A percentile compares a stretch with the other conserved stretches of the same genome.
These are phyloP conservation scores for Trichoderma sp. DNA, from an alignment of 2,329 filamentous ascomycete genomes.

Conservation along the genomic window DNA sequence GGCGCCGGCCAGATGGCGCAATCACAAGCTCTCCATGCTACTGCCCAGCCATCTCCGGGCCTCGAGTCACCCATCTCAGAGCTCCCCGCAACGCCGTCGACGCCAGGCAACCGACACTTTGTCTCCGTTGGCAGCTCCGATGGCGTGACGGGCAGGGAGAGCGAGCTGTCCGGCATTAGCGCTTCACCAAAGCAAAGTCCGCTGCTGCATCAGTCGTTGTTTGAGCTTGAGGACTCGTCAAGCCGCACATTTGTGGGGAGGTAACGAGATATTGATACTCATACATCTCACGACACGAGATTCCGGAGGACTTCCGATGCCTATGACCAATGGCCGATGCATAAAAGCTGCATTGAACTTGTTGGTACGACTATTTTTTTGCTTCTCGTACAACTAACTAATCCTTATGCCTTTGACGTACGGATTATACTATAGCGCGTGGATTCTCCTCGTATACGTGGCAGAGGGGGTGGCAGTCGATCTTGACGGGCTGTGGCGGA, in stretches of 20 bases:
- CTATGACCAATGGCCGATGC: not conserved
- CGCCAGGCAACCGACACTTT: not conserved
- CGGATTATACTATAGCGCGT: not conserved
- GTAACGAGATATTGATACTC: not conserved
- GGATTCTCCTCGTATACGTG: not conserved
- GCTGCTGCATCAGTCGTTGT: constrained; percentile 3
- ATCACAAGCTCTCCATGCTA: not conserved
- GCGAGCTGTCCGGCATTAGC: not conserved
- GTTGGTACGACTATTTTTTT: not conserved
- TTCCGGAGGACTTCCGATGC: not conserved
- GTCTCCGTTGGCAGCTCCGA: not conserved
- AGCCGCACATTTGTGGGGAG: not conserved
- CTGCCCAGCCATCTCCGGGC: not conserved
- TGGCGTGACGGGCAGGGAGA: constrained; percentile 1
- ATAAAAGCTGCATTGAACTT: not conserved
- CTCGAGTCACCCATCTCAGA: constrained; percentile 2
- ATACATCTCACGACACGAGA: not conserved
- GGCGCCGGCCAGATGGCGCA: not conserved
- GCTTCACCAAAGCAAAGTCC: not conserved
- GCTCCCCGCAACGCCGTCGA: constrained; percentile 13
- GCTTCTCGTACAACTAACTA: not conserved
- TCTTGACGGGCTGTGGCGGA: constrained; percentile 2
- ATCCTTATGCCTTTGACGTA: not conserved
- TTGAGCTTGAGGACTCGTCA: constrained; percentile 20
- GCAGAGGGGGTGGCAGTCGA: not conserved